Evolutionary conservation across 2,329 filamentous ascomycete species (phyloP), one percentile per base, ranked within the genome.

Genomic region (Huntiella moniliformis): DNA sequence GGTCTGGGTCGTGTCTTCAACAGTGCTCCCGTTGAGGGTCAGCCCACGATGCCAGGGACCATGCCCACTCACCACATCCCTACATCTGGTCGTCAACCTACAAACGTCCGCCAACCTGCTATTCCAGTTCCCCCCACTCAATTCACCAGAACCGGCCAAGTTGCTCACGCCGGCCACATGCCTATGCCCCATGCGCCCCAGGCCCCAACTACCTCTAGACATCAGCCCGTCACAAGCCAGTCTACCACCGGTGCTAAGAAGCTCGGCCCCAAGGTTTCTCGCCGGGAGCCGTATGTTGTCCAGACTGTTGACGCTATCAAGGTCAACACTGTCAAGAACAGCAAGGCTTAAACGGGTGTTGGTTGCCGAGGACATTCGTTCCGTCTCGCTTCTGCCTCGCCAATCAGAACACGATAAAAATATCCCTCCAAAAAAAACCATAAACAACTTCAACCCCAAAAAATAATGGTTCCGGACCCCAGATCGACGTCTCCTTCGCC

Each of bases 231-330:
- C 22, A 7, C 22, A 8, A 32, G 10, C 18, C 34, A 45, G 22
- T 38, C 42, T 12, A 34, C 37, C 16, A 17, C 46, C 16, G 42
- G 40, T 28, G 31, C n/a, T n/a, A 18, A 34, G 10, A 32, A 40
- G 16, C 16, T 40, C 16, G 47, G 44, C 16, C 47, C 47, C 34
- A 49, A 49, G 39, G 44, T 49, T 12, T 39, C 43, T 5, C 43
- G 47, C 8, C 46, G 46, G 42, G 47, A 39, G 31, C 35, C 43
- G 35, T 49, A 46, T 44, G 47, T 49, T 4, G 34, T 44, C 11
- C 44, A 42, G 28, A 42, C 40, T 34, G 12, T 28, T 13, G 28
- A 42, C 28, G 5, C 22, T 34, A 17, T 15, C 18, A 41, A 31
- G 12, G 17, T 38, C 17, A 15, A 38, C 36, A 38, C 7, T 38